Evolutionary conservation across 2,329 filamentous ascomycete genomes (phyloP).

Genomic region (Trichophyton benhamiae): DNA sequence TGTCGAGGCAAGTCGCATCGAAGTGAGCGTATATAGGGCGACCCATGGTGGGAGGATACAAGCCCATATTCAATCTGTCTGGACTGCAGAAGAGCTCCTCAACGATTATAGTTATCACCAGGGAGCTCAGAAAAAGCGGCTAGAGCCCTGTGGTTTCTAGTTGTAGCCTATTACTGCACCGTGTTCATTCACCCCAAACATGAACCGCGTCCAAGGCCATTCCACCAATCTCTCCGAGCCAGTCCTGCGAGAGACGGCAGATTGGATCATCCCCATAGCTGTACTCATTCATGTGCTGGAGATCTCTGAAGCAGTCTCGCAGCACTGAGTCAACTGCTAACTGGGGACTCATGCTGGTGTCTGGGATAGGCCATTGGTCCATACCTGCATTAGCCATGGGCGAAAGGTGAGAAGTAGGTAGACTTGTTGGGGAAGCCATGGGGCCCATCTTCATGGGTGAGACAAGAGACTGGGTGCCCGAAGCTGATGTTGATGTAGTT

Average conservation of each 20-base stretch:
- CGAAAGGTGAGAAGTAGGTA: background rate
- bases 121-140: background rate
- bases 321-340: slow-evolving; percentile 30
- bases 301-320: slow-evolving; percentile 28
- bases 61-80: background rate
- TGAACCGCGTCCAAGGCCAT: slow-evolving; percentile 11
- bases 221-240: slow-evolving; percentile 19
- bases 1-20: too few relatives aligned
- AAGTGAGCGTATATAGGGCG: too few relatives aligned
- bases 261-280: slow-evolving; percentile 20
- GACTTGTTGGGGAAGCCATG: background rate
- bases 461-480: background rate
- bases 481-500: slow-evolving; percentile 11
- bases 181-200: slow-evolving; percentile 9
- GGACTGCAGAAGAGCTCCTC: background rate
- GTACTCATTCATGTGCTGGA: slow-evolving; percentile 17
- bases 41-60: too few relatives aligned
- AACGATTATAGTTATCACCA: background rate
- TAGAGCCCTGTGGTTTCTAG: background rate
- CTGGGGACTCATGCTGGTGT: slow-evolving; percentile 5
- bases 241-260: slow-evolving; percentile 24
- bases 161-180: background rate
- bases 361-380: slow-evolving; percentile 8
- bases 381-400: slow-evolving; percentile 4
- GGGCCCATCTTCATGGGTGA: slow-evolving; percentile 7